phyloP scores from a whole-genome alignment of 331 rosid species.

The Quercus tomentella region DNA sequence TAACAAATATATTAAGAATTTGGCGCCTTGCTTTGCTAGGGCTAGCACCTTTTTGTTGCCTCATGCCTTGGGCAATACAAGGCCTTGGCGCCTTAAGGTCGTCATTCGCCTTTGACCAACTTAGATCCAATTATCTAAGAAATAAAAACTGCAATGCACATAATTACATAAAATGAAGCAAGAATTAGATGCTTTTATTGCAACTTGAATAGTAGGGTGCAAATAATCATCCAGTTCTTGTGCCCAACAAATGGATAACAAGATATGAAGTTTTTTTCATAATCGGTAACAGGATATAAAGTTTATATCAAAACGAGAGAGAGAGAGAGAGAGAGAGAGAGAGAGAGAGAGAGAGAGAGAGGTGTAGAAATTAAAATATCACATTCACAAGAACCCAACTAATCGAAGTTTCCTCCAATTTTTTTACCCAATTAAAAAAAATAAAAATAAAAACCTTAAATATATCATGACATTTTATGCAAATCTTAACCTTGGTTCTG shows the following conservation, averaged over 20 bases:
- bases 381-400: background rate
- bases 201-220: background rate
- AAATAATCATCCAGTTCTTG: background rate
- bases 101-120: too few relatives aligned
- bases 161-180: background rate
- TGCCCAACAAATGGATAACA: too few relatives aligned
- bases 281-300: background rate
- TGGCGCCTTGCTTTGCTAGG: too few relatives aligned
- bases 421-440: background rate
- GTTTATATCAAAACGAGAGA: background rate
- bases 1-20: too few relatives aligned
- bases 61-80: too few relatives aligned
- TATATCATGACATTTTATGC: background rate
- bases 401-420: background rate
- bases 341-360: too few relatives aligned
- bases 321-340: background rate
- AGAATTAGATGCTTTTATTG: too few relatives aligned
- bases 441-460: background rate
- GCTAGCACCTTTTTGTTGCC: too few relatives aligned
- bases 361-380: background rate
- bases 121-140: too few relatives aligned
- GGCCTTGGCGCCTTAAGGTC: too few relatives aligned
- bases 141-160: background rate
- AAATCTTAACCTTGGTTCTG: constrained; percentile 80
- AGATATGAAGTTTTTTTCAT: too few relatives aligned